Evolutionary conservation across 306 rosid genomes (phyloP), one percentile per base, ranked within the genome.

Genomic region (Ormosia semicastrata): DNA sequence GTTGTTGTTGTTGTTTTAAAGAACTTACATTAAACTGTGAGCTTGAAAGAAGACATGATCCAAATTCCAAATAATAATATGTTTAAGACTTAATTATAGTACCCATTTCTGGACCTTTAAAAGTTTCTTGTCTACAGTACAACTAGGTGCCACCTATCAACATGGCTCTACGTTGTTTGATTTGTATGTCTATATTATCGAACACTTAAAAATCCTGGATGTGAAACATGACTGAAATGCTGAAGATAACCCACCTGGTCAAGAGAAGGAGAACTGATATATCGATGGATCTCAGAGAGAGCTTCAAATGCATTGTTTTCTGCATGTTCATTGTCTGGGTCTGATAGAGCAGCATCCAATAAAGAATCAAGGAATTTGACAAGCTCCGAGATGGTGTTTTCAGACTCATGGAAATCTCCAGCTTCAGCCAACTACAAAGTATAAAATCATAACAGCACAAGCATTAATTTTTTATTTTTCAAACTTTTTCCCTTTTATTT

Each of bases 241-340:
- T 8, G 8, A 68, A 76, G 52, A 64, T 41, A 75, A 66, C 78
- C 67, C 37, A 86, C 98, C 98, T 95, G 96, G 53, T 83, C 73
- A 53, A 87, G 52, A 33, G 90, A 90, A 59, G 91, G 88, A 79
- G 97, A 91, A 62, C 81, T 83, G 34, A 89, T 62, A 81, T 86
- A 87, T 13, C 11, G 80, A 83, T 84, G 84, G 24, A 93, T 71
- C 74, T 88, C 85, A 1, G 91, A 77, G 80, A 95, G 85, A 39
- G 90, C 88, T 60, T 81, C 87, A 59, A 79, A 83, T 37, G 89
- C 93, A 65, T 49, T 71, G 66, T 81, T 71, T 63, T 85, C 82
- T 40, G 86, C 71, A 50, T 59, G 72, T 65, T 81, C 92, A 72
- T 83, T 84, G 15, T 84, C 89, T 39, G 92, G 88, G 30, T 85